These are phyloP conservation scores for Trichoderma polysporum DNA, from an alignment of 2,329 filamentous ascomycete genomes.

Conservation along the genomic window DNA sequence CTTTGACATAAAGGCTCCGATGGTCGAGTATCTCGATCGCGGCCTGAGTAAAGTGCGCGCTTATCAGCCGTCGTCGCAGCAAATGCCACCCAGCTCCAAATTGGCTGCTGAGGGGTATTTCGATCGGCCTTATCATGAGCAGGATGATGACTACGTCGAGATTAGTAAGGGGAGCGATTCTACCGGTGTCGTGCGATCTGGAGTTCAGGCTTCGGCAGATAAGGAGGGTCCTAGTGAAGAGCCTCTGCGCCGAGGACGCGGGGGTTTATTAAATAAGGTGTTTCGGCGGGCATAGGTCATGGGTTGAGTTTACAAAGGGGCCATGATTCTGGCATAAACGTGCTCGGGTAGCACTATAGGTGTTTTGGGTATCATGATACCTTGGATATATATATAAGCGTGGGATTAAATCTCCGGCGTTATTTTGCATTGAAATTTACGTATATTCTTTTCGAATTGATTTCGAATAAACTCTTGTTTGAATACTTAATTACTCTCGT, in stretches of 20 bases:
- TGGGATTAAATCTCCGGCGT: neutral
- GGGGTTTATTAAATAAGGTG: slow-evolving; percentile 39
- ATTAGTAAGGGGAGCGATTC: slow-evolving; percentile 30
- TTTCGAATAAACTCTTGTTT: neutral
- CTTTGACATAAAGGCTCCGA: slow-evolving; percentile 46
- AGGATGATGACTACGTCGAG: slow-evolving; percentile 38
- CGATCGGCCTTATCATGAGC: slow-evolving; percentile 28
- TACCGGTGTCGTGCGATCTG: slow-evolving; percentile 1
- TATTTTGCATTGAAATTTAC: neutral
- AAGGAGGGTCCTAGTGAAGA: slow-evolving; percentile 21
- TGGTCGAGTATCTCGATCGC: slow-evolving; percentile 50
- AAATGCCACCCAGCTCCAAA: slow-evolving; percentile 32
- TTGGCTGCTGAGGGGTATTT: slow-evolving; percentile 32
- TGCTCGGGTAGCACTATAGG: neutral
- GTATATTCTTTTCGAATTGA: neutral
- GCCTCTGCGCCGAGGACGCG: slow-evolving; percentile 28
- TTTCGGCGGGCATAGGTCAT: slow-evolving; percentile 31
- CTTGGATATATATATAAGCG: neutral
- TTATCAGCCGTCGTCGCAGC: slow-evolving; percentile 24
- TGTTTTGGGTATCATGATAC: slow-evolving; percentile 12
- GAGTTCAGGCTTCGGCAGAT: neutral
- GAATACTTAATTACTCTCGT: neutral
- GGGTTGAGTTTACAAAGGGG: neutral
- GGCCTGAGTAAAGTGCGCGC: slow-evolving; percentile 46
- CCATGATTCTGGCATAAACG: neutral